A percentile compares a stretch with the other conserved stretches of the same genome.
Conservation (phyloP, 1,139 yeast species). For the Geotrichum klebahnii region DNA sequence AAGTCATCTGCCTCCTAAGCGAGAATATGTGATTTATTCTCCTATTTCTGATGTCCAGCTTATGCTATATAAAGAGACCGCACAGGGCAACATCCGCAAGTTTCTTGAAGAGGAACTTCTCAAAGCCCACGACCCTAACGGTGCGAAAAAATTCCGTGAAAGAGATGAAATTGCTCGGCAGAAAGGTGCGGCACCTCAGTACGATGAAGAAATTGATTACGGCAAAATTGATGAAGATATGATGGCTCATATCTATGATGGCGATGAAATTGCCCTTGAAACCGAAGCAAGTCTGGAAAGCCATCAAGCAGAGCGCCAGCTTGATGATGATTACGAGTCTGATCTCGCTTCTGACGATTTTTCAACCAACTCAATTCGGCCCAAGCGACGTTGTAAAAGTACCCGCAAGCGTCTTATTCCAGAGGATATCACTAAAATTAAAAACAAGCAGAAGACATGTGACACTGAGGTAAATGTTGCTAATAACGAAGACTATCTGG, state of each 20-base stretch:
- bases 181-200: neutral
- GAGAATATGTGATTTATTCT: constrained; percentile 90
- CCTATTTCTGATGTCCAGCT: constrained; percentile 88
- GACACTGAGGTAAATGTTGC: neutral
- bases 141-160: constrained; percentile 92
- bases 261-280: too few relatives aligned
- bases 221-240: neutral
- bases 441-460: neutral
- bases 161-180: constrained; percentile 47
- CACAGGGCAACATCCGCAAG: constrained; percentile 43
- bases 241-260: too few relatives aligned
- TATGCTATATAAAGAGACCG: constrained; percentile 86
- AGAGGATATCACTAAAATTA: neutral
- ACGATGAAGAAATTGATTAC: neutral
- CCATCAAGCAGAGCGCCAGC: too few relatives aligned
- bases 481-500: neutral
- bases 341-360: too few relatives aligned
- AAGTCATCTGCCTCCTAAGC: constrained; percentile 96
- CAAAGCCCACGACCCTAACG: constrained; percentile 76
- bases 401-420: neutral
- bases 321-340: too few relatives aligned
- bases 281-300: too few relatives aligned
- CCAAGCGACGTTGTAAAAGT: neutral
- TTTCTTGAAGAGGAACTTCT: constrained; percentile 13
- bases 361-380: too few relatives aligned